Percentiles rank a stretch among this genome's conserved stretches.
Evolutionary conservation across 306 rosid genomes (phyloP).

Genomic region (Lathyrus aphaca): DNA sequence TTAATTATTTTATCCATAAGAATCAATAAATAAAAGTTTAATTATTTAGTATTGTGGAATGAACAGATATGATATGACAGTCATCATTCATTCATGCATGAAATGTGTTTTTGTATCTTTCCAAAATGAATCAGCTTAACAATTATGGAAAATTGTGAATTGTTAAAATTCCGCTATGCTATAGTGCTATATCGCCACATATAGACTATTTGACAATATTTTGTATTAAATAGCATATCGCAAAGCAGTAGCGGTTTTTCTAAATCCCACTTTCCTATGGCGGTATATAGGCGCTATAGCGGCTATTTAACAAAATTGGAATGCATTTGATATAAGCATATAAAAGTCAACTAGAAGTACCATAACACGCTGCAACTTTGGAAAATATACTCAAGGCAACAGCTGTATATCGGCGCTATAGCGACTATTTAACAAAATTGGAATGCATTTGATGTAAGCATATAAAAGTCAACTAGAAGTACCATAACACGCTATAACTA

Average conservation of each 20-base stretch:
- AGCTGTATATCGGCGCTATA: background rate
- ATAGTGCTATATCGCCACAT: too few species aligned
- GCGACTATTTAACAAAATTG: too few species aligned
- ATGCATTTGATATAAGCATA: background rate
- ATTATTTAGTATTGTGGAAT: background rate
- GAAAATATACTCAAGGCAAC: conserved; percentile 4
- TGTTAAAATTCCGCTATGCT: too few species aligned
- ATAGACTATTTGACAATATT: too few species aligned
- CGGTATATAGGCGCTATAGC: too few species aligned
- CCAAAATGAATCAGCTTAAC: background rate
- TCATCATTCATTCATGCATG: background rate
- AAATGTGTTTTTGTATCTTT: background rate
- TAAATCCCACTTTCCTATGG: background rate
- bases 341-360: background rate
- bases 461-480: background rate
- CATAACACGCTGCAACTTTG: background rate
- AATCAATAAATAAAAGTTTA: background rate
- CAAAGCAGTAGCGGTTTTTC: too few species aligned
- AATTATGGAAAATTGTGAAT: too few species aligned
- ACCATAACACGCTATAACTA: background rate
- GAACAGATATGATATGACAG: background rate
- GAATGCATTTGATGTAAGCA: background rate
- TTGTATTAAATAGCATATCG: too few species aligned
- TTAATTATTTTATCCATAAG: background rate
- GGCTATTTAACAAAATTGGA: too few species aligned